Conservation (phyloP, 2,329 filamentous ascomycete genomes). For the Aureobasidium sp. region DNA sequence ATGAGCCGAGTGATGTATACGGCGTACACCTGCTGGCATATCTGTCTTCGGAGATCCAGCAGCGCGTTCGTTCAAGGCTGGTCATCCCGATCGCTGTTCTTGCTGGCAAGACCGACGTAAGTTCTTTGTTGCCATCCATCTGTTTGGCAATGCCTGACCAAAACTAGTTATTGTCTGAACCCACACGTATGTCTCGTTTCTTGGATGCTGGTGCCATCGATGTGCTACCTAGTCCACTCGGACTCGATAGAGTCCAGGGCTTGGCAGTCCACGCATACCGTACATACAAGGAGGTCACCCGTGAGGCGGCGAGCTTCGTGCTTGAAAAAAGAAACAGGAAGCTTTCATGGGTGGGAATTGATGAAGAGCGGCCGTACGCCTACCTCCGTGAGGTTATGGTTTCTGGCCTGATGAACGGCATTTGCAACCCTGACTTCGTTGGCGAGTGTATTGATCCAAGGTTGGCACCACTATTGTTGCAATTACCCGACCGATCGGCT, state of each 20-base stretch:
- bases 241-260: conserved; percentile 62
- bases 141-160: background rate
- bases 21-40: conserved; percentile 34
- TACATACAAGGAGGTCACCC: conserved; percentile 65
- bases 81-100: conserved; percentile 33
- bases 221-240: conserved; percentile 72
- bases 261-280: conserved; percentile 79
- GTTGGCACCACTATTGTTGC: conserved; percentile 35
- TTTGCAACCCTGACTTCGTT: conserved; percentile 62
- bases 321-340: conserved; percentile 69
- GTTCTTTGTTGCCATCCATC: background rate
- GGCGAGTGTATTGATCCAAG: conserved; percentile 54
- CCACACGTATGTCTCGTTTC: conserved; percentile 13
- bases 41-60: conserved; percentile 33
- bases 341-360: conserved; percentile 83
- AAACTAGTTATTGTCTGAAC: conserved; percentile 12
- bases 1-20: conserved; percentile 33
- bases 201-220: conserved; percentile 81
- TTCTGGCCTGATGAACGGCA: conserved; percentile 78
- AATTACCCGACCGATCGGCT: background rate
- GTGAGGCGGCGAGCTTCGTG: conserved; percentile 63
- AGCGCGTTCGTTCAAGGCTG: conserved; percentile 30
- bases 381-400: conserved; percentile 93
- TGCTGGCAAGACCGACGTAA: conserved; percentile 19
- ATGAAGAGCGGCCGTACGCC: conserved; percentile 77